Base-by-base conservation (phyloP, 2,329 filamentous ascomycete genomes). In the Cordyceps fumosorosea region DNA sequence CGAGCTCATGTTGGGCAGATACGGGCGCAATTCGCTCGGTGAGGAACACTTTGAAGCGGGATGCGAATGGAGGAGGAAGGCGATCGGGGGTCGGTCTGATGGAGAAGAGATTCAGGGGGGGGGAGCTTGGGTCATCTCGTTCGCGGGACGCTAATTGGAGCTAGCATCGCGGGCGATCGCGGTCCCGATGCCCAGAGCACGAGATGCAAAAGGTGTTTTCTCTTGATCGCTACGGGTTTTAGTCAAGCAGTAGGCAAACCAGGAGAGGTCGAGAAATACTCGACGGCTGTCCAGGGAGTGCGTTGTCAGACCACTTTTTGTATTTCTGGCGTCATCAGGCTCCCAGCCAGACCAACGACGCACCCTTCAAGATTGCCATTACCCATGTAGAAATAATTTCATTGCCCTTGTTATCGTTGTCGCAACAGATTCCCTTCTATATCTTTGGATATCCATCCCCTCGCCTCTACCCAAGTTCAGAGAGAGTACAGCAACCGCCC, bases 1-100 rank as follows among this genome's bases (percentile, higher is more conserved):
- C 4, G 51, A 55, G 37, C 29, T 47, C 62, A 66, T 65, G 29
- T 40, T 61, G 54, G 32, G 44, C 5, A n/a, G n/a, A 22, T 5
- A 29, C 8, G 3, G 29, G 29, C 5, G 29, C 5, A 29, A 44
- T 5, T n/a, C 16, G 18, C 40, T 44, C 6, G 40, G 40, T n/a
- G 40, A 44, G 40, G 14, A 16, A 10, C 2, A n/a, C 18, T 44
- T 18, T 29, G 29, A 29, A 29, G 29, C 29, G 29, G 29, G 14
- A n/a, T n/a, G 16, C 3, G n/a, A 18, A 47, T n/a, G 22, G 10
- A 44, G 40, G 40, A 44, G 18, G 40, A 18, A 4, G 16, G 5
- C 44, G n/a, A n/a, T 22, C 12, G 22, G 12, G 45, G 24, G 3
- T 22, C 3, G 51, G 18, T 16, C 40, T 22, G 29, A 52, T 53